Evolutionary conservation across 768 basidiomycete genomes (phyloP).

Genomic region (Tephrocybe sp.): DNA sequence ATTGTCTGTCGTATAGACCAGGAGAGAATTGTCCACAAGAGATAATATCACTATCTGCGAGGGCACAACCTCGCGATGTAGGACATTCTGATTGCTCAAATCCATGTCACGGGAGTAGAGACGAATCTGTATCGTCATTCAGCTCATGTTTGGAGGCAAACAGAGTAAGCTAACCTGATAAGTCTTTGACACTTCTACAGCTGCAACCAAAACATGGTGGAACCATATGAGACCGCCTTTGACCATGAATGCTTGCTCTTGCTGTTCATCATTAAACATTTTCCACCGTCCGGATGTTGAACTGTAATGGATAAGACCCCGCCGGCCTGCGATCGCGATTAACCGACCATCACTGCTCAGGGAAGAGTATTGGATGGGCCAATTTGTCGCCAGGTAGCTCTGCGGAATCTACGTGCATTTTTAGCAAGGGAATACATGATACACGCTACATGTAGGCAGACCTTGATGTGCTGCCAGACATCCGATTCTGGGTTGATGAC

Average conservation of each 20-base stretch:
- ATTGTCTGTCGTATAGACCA: slow-evolving; percentile 94
- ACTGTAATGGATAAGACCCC: slow-evolving; percentile 92
- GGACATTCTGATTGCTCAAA: slow-evolving; percentile 74
- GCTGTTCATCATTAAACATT: slow-evolving; percentile 71
- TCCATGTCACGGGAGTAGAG: slow-evolving; percentile 93
- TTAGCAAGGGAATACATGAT: slow-evolving; percentile 1
- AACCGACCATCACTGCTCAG: slow-evolving; percentile 89
- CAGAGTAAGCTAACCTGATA: slow-evolving; percentile 55
- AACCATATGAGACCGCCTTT: slow-evolving; percentile 96
- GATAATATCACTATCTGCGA: slow-evolving; percentile 85
- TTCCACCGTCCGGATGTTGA: slow-evolving; percentile 96
- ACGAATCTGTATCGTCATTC: slow-evolving; percentile 58
- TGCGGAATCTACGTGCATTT: slow-evolving; percentile 71
- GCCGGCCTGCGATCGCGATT: slow-evolving; percentile 87
- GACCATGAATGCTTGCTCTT: slow-evolving; percentile 86
- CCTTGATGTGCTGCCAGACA: slow-evolving; percentile 98
- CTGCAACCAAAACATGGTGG: slow-evolving; percentile 90
- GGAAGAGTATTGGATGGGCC: slow-evolving; percentile 92
- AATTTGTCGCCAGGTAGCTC: slow-evolving; percentile 84
- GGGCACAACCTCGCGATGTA: slow-evolving; percentile 75
- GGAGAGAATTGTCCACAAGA: slow-evolving; percentile 89
- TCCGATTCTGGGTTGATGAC: slow-evolving; percentile 97
- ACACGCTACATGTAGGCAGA: slow-evolving; percentile 17
- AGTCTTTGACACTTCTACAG: slow-evolving; percentile 77
- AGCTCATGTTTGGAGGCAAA: background rate